phyloP scores from a whole-genome alignment of 202 grass and related monocot species.

The Bolboschoenoplectus hybrid region DNA sequence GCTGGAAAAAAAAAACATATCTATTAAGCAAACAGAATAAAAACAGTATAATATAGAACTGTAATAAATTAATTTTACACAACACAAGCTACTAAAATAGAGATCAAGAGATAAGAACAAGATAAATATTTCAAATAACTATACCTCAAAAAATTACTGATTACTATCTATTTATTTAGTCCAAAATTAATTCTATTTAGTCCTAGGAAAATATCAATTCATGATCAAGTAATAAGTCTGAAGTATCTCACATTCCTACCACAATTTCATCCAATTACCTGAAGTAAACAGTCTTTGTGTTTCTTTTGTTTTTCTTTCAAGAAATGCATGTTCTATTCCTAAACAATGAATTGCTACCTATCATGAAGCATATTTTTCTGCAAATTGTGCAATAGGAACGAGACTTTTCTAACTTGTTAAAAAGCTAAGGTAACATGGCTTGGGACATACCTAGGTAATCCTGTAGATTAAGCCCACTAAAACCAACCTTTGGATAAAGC shows the following conservation, averaged over 20 bases:
- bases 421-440: background rate
- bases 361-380: constrained; percentile 19
- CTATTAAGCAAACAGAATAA: background rate
- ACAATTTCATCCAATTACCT: too few relatives aligned
- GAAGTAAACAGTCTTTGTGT: too few relatives aligned
- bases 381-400: background rate
- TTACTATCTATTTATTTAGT: too few relatives aligned
- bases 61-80: background rate
- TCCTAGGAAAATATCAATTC: too few relatives aligned
- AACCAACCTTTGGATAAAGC: constrained; percentile 81
- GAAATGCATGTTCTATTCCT: too few relatives aligned
- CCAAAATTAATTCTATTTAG: too few relatives aligned
- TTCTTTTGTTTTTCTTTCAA: too few relatives aligned
- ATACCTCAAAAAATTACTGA: too few relatives aligned
- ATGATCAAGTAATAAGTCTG: too few relatives aligned
- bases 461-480: constrained; percentile 44
- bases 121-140: too few relatives aligned
- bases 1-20: constrained; percentile 44
- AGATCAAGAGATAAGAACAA: background rate
- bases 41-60: background rate
- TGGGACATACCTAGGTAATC: constrained; percentile 71
- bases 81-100: constrained; percentile 9
- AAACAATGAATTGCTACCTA: background rate
- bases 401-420: background rate
- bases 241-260: too few relatives aligned